These are phyloP conservation scores for Durotheca rogersii DNA, from an alignment of 495 filamentous ascomycete species.

Conservation along the genomic window DNA sequence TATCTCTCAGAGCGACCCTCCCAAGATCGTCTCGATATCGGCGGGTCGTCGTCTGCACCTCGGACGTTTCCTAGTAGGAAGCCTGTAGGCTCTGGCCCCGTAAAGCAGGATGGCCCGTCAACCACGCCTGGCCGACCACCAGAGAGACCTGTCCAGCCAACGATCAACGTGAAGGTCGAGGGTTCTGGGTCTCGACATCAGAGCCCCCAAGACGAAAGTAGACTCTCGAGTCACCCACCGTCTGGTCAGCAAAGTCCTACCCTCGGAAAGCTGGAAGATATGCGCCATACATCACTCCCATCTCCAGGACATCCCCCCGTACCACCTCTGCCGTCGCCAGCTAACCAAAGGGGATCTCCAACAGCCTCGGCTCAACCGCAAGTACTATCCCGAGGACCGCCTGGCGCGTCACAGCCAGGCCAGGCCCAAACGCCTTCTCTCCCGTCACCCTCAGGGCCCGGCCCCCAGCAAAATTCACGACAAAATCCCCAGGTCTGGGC, in stretches of 20 bases:
- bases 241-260: slow-evolving; percentile 32
- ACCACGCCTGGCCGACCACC: slow-evolving; percentile 9
- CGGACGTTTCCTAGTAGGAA: slow-evolving; percentile 32
- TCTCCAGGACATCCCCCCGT: slow-evolving; percentile 26
- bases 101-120: slow-evolving; percentile 15
- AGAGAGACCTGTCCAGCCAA: background rate
- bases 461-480: slow-evolving; percentile 6
- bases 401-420: slow-evolving; percentile 9
- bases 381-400: background rate
- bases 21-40: slow-evolving; percentile 6
- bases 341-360: slow-evolving; percentile 17
- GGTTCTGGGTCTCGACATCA: slow-evolving; percentile 14
- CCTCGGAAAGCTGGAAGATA: slow-evolving; percentile 26
- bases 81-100: slow-evolving; percentile 25
- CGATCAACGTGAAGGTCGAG: background rate
- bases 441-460: slow-evolving; percentile 4
- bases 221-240: slow-evolving; percentile 25
- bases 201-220: slow-evolving; percentile 18
- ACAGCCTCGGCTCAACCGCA: background rate
- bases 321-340: slow-evolving; percentile 14
- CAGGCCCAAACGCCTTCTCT: background rate
- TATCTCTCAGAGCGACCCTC: slow-evolving; percentile 17
- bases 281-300: slow-evolving; percentile 31
- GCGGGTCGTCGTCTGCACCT: slow-evolving; percentile 1
- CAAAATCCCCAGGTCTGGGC: slow-evolving; percentile 16